phyloP scores from a whole-genome alignment of 2,329 filamentous ascomycete species.

The Bipolaris oryzae region DNA sequence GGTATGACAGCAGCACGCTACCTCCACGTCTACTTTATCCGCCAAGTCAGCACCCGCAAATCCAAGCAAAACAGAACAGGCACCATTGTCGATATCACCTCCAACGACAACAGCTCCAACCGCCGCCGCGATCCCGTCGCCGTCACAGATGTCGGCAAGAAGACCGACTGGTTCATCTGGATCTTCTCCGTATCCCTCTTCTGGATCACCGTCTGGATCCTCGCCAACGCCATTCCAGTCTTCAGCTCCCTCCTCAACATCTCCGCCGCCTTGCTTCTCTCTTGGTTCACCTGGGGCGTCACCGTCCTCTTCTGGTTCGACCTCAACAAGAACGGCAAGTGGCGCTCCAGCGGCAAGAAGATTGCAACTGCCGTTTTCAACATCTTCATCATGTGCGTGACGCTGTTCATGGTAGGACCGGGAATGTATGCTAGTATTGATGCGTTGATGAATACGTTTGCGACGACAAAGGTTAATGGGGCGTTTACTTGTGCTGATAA shows the following conservation, averaged over 20 bases:
- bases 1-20: conserved; percentile 31
- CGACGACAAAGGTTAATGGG: conserved; percentile 35
- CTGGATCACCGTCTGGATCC: conserved; percentile 36
- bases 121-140: conserved; percentile 25
- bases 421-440: conserved; percentile 37
- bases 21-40: conserved; percentile 32
- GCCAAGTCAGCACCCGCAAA: conserved; percentile 23
- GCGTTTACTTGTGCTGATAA: conserved; percentile 40
- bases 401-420: conserved; percentile 33
- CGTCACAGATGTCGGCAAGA: conserved; percentile 22
- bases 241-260: conserved; percentile 38
- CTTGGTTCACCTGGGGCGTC: conserved; percentile 38
- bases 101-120: conserved; percentile 14
- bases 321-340: conserved; percentile 36
- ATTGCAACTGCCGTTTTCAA: conserved; percentile 28
- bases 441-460: conserved; percentile 29
- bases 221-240: conserved; percentile 38
- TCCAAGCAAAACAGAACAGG: conserved; percentile 16
- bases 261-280: conserved; percentile 30
- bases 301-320: conserved; percentile 40
- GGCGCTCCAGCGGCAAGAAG: conserved; percentile 28
- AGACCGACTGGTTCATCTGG: conserved; percentile 29
- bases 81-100: conserved; percentile 4
- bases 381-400: conserved; percentile 28
- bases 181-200: conserved; percentile 31